Evolutionary conservation across 164 flowering plant species (phyloP).

Genomic region (Macadamia integrifolia): DNA sequence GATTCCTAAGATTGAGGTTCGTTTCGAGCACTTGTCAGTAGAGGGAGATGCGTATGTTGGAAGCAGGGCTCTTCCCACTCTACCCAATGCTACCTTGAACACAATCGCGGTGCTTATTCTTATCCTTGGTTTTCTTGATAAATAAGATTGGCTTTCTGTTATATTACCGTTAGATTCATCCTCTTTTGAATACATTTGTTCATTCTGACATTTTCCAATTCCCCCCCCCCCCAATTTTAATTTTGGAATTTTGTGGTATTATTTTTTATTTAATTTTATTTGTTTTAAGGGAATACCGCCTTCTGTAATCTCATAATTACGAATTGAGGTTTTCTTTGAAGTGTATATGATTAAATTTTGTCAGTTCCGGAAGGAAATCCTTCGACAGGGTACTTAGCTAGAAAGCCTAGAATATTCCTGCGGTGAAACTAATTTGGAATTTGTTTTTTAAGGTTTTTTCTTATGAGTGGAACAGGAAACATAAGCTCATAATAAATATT

Average conservation of each 20-base stretch:
- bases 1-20: conserved; percentile 55
- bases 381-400: neutral
- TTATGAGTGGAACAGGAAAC: neutral
- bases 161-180: neutral
- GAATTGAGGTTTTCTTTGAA: too few species aligned
- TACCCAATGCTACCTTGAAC: conserved; percentile 46
- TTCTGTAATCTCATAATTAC: neutral
- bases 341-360: neutral
- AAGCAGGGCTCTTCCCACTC: conserved; percentile 62
- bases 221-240: too few species aligned
- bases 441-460: neutral
- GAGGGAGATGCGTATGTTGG: conserved; percentile 59
- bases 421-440: too few species aligned
- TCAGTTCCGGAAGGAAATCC: neutral
- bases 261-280: too few species aligned
- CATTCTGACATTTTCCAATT: too few species aligned
- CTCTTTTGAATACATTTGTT: neutral
- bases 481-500: neutral
- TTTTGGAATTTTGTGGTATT: neutral
- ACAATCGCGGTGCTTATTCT: conserved; percentile 37
- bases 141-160: too few species aligned
- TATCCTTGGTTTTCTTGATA: neutral
- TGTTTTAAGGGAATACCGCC: neutral
- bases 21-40: conserved; percentile 47
- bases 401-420: too few species aligned